phyloP scores from a whole-genome alignment of 1,284 basidiomycete genomes.

The Amylostereum chailletii region DNA sequence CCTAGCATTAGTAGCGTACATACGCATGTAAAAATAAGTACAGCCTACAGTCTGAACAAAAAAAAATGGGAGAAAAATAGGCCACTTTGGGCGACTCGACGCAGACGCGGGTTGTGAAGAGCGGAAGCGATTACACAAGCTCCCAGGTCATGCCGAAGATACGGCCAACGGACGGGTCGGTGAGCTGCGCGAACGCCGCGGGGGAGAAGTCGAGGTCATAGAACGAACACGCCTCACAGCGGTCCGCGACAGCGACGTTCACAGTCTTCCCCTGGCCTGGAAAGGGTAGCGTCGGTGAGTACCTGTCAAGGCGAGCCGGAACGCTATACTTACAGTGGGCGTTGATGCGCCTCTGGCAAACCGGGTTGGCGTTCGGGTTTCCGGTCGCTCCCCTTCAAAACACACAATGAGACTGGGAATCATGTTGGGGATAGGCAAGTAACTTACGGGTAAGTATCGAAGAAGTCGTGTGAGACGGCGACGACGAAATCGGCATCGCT shows the following conservation, averaged over 20 bases:
- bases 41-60: too few species aligned
- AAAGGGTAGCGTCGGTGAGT: not conserved
- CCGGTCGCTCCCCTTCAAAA: too few species aligned
- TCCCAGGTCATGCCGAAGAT: conserved; percentile 40
- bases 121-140: not conserved
- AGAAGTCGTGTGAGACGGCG: conserved; percentile 19
- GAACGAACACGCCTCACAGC: conserved; percentile 44
- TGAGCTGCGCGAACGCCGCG: conserved; percentile 36
- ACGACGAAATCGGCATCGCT: conserved; percentile 22
- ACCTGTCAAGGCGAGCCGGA: not conserved
- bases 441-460: conserved; percentile 17
- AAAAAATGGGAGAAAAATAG: too few species aligned
- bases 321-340: conserved; percentile 15
- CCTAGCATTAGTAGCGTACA: too few species aligned
- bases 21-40: too few species aligned
- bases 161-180: conserved; percentile 33
- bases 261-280: conserved; percentile 42
- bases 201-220: conserved; percentile 52
- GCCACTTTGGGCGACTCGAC: too few species aligned
- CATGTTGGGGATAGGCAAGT: too few species aligned
- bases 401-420: too few species aligned
- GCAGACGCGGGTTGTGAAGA: too few species aligned
- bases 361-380: conserved; percentile 15
- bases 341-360: conserved; percentile 20
- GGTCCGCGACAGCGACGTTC: conserved; percentile 44